phyloP scores from a whole-genome alignment of 2,329 filamentous ascomycete genomes.

The Thelonectria rubi region DNA sequence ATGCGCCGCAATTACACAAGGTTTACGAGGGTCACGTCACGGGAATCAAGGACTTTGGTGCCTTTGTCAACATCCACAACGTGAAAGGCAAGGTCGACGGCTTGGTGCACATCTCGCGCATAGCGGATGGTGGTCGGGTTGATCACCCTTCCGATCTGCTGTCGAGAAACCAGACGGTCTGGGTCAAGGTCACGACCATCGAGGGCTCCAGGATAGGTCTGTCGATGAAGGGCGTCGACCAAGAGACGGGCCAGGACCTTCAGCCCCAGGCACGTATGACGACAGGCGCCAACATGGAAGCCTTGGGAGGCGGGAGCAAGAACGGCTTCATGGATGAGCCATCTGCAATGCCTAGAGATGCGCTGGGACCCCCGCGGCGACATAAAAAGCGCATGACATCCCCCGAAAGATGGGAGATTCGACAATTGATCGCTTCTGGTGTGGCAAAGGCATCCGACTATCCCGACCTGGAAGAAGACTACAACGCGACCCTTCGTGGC shows the following conservation, averaged over 20 bases:
- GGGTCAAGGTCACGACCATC: slow-evolving; percentile 91
- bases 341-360: slow-evolving; percentile 50
- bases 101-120: slow-evolving; percentile 90
- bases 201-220: slow-evolving; percentile 84
- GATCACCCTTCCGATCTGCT: slow-evolving; percentile 93
- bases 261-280: slow-evolving; percentile 80
- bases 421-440: slow-evolving; percentile 94
- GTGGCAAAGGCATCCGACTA: slow-evolving; percentile 93
- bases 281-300: slow-evolving; percentile 90
- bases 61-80: slow-evolving; percentile 90
- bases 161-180: slow-evolving; percentile 81
- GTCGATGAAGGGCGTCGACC: slow-evolving; percentile 98
- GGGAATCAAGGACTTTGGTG: slow-evolving; percentile 93
- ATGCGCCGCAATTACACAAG: slow-evolving; percentile 82
- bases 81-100: slow-evolving; percentile 91
- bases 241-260: slow-evolving; percentile 84
- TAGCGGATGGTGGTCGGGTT: slow-evolving; percentile 84
- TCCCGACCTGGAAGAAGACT: slow-evolving; percentile 93
- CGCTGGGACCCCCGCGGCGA: slow-evolving; percentile 55
- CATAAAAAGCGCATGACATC: slow-evolving; percentile 95
- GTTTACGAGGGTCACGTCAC: slow-evolving; percentile 91
- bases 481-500: slow-evolving; percentile 85
- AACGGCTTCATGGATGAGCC: slow-evolving; percentile 64
- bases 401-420: slow-evolving; percentile 96
- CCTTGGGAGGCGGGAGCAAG: slow-evolving; percentile 71